Evolutionary conservation across 2,329 filamentous ascomycete genomes (phyloP), one percentile per base, ranked within the genome.

Genomic region (Cercospora canescens): DNA sequence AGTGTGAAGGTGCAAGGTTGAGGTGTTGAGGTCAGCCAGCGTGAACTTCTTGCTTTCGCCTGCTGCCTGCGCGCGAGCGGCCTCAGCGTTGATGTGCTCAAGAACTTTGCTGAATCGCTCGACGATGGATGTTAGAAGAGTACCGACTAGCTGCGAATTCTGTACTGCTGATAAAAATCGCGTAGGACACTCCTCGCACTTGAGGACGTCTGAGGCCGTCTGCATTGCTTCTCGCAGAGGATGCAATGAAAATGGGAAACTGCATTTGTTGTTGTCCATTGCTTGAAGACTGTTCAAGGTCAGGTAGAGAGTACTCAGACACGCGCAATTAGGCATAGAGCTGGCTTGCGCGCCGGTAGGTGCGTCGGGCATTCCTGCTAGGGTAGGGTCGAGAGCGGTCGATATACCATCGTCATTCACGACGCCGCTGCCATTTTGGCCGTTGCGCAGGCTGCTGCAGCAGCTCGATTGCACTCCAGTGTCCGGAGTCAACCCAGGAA

Each of bases 301-400:
- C 2, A 84, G 75, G 69, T 82, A 84, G 63, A 81, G 79, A n/a
- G 77, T 76, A 8, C 79, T 79, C 35, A 84, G 78, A 67, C 82
- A 84, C 58, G 78, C 77, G 71, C 82, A 84, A 14, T 73, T 58
- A 11, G 70, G 68, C 12, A 72, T 21, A 30, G 69, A 45, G 72
- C 65, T 28, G 48, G 58, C 50, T 61, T 60, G 26, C 62, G 28
- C 24, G 61, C 39, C 54, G 54, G 26, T 55, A 52, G 26, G 12
- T 50, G 30, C 52, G 28, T 56, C 52, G 32, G 30, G 14, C 35
- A 48, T 45, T 30, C 12, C 45, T 9, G 41, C 26, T n/a, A 67
- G 57, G 16, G 64, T 57, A 30, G 70, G 68, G 28, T 72, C 67
- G 41, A 71, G 65, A 26, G 69, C 66, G 6, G 68, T 41, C 18